Percentiles rank a stretch among this genome's conserved stretches.
These are phyloP conservation scores for Populus hybrid DNA, from an alignment of 441 rosid species.

Conservation along the genomic window DNA sequence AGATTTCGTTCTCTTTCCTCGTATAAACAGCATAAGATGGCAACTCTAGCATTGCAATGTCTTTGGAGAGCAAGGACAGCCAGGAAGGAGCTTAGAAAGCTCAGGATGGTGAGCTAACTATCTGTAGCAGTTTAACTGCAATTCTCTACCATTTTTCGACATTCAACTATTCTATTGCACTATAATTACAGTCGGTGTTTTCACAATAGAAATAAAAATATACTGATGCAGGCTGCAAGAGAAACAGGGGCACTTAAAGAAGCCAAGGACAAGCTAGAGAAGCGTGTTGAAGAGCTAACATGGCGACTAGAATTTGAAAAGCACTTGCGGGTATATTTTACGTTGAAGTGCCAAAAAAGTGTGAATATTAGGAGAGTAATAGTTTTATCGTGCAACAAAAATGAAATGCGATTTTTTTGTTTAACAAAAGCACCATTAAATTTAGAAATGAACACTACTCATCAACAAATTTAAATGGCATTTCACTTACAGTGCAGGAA, in stretches of 20 bases:
- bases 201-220: constrained; percentile 4
- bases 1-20: constrained; percentile 41
- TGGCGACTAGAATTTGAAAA: constrained; percentile 72
- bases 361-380: background rate
- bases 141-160: background rate
- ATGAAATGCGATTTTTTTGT: too few species aligned
- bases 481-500: background rate
- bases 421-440: too few species aligned
- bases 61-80: constrained; percentile 64
- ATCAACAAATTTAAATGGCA: background rate
- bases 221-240: constrained; percentile 63
- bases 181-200: background rate
- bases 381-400: background rate
- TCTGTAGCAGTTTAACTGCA: constrained; percentile 6
- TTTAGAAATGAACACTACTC: background rate
- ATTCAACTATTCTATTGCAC: background rate
- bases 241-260: too few species aligned
- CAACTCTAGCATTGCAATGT: constrained; percentile 55
- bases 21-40: constrained; percentile 44
- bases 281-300: constrained; percentile 69
- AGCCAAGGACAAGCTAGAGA: constrained; percentile 80
- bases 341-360: background rate
- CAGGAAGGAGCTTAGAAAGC: constrained; percentile 65
- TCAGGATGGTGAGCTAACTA: constrained; percentile 47
- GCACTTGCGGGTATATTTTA: constrained; percentile 50